Conservation (phyloP, 1,284 basidiomycete genomes). For the Testicularia cyperi region DNA sequence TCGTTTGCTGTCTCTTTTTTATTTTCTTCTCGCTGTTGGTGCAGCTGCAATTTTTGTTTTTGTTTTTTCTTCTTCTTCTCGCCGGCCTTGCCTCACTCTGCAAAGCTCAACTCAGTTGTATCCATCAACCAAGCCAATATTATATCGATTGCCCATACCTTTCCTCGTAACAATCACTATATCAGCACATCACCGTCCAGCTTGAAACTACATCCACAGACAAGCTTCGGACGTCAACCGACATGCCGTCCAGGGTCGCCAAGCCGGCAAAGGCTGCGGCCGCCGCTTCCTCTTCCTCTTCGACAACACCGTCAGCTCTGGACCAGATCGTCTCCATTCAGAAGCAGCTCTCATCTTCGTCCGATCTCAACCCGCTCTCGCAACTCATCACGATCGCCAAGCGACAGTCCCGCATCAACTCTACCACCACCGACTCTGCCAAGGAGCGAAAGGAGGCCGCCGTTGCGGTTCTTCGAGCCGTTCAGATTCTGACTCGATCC, state of each 20-base stretch:
- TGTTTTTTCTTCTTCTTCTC: no score
- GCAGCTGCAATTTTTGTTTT: no score
- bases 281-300: background rate
- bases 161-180: no score
- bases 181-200: background rate
- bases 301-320: conserved; percentile 5
- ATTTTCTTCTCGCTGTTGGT: no score
- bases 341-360: conserved; percentile 23
- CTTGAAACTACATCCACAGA: background rate
- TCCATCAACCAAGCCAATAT: no score
- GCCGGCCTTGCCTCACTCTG: no score
- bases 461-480: conserved; percentile 11
- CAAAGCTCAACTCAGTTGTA: no score
- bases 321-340: conserved; percentile 33
- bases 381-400: conserved; percentile 40
- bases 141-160: no score
- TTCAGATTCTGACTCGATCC: conserved; percentile 25
- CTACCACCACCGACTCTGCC: background rate
- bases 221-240: conserved; percentile 8
- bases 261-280: conserved; percentile 1
- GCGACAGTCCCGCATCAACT: conserved; percentile 8
- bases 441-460: conserved; percentile 16
- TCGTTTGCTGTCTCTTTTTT: no score
- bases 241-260: no score
- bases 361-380: conserved; percentile 51